A percentile compares a stretch with the other conserved stretches of the same genome.
These are phyloP conservation scores for Pelargonium cotyledonis DNA, from an alignment of 441 rosid species.

Conservation along the genomic window DNA sequence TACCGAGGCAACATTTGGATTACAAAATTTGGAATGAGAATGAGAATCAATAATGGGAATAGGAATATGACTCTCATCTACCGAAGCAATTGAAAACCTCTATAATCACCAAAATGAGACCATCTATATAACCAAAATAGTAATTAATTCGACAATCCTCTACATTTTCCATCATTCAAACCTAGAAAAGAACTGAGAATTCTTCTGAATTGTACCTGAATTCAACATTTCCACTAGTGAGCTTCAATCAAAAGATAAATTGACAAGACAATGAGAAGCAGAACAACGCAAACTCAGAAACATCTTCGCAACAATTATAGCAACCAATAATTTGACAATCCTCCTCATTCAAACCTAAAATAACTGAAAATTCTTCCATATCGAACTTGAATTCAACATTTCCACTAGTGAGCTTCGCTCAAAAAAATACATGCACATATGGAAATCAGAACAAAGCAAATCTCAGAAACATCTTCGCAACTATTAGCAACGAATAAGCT, in stretches of 20 bases:
- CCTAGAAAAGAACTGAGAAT: neutral
- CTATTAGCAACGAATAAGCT: neutral
- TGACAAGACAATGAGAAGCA: too few species aligned
- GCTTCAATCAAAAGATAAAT: too few species aligned
- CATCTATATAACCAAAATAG: neutral
- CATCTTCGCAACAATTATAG: neutral
- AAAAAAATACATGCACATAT: too few species aligned
- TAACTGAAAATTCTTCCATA: neutral
- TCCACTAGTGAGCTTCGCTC: too few species aligned
- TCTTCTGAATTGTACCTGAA: neutral
- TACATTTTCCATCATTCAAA: neutral
- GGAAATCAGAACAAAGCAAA: too few species aligned
- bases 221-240: neutral
- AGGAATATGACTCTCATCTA: too few species aligned
- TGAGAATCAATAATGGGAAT: too few species aligned
- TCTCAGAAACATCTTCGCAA: too few species aligned
- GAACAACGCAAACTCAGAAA: too few species aligned
- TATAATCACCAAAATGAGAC: neutral
- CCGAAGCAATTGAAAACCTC: neutral
- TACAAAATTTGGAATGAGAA: too few species aligned
- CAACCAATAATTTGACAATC: neutral
- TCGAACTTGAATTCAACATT: neutral
- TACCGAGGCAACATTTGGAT: neutral
- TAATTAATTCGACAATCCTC: neutral
- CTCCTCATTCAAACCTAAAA: neutral